Conservation (phyloP, 75 land plant species). For the Chamaecyparis obtusa region DNA sequence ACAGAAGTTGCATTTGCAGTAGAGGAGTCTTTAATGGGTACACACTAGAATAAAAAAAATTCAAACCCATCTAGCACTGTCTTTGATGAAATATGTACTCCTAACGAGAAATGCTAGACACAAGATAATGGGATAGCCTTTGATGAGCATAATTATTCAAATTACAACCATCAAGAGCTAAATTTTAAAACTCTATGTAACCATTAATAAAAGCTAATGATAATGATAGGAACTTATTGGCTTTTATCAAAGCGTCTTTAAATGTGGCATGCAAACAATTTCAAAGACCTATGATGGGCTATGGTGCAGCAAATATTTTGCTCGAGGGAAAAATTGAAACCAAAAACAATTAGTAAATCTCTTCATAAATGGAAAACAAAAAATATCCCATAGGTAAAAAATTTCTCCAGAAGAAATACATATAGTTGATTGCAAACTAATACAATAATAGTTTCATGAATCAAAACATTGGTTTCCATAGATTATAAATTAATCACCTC, state of each 20-base stretch:
- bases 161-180: background rate
- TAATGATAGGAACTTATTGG: background rate
- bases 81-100: background rate
- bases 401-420: background rate
- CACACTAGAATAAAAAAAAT: background rate
- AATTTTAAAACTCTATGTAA: background rate
- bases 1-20: background rate
- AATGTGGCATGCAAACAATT: background rate
- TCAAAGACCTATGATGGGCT: background rate
- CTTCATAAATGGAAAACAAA: background rate
- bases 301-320: background rate
- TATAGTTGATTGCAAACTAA: background rate
- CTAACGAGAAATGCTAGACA: background rate
- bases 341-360: background rate
- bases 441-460: background rate
- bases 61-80: background rate
- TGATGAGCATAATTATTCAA: background rate
- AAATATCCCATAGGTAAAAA: background rate
- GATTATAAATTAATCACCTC: background rate
- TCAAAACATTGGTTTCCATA: background rate
- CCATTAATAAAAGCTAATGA: background rate
- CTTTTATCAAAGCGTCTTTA: background rate
- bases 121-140: background rate
- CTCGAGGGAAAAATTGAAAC: background rate
- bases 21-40: background rate